These are phyloP conservation scores for Globisporangium carolinianum DNA, from an alignment of 352 stramenopile genomes.

Conservation along the genomic window DNA sequence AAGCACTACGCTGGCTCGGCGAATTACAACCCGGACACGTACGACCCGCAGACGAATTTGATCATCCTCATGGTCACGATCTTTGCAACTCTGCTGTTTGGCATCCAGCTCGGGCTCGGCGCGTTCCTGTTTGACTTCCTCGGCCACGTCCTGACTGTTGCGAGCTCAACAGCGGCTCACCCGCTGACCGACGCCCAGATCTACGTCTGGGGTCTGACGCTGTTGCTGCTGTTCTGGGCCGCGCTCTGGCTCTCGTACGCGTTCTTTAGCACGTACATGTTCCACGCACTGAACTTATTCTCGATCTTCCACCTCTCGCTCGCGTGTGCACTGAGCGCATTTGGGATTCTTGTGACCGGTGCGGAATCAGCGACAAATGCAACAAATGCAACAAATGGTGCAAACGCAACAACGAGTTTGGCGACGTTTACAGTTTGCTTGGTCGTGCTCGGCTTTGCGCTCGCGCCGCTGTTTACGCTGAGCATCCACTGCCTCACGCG, in stretches of 20 bases:
- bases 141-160: constrained; percentile 38
- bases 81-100: constrained; percentile 67
- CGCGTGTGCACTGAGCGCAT: constrained; percentile 55
- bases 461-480: constrained; percentile 76
- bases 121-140: constrained; percentile 82
- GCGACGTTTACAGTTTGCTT: constrained; percentile 44
- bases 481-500: constrained; percentile 80
- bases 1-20: constrained; percentile 63
- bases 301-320: constrained; percentile 67
- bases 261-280: constrained; percentile 72
- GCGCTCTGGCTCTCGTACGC: constrained; percentile 65
- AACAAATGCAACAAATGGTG: too few relatives aligned
- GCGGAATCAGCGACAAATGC: too few relatives aligned
- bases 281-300: constrained; percentile 70
- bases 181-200: constrained; percentile 18
- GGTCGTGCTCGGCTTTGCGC: constrained; percentile 50
- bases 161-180: constrained; percentile 8
- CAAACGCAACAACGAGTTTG: constrained; percentile 22
- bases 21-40: constrained; percentile 76
- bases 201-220: constrained; percentile 46
- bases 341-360: constrained; percentile 57
- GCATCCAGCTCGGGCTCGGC: constrained; percentile 66
- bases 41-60: constrained; percentile 78
- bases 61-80: constrained; percentile 84
- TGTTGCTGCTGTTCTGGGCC: constrained; percentile 74